Conservation (phyloP, 257 asterid species). For the Scutellaria minor region DNA sequence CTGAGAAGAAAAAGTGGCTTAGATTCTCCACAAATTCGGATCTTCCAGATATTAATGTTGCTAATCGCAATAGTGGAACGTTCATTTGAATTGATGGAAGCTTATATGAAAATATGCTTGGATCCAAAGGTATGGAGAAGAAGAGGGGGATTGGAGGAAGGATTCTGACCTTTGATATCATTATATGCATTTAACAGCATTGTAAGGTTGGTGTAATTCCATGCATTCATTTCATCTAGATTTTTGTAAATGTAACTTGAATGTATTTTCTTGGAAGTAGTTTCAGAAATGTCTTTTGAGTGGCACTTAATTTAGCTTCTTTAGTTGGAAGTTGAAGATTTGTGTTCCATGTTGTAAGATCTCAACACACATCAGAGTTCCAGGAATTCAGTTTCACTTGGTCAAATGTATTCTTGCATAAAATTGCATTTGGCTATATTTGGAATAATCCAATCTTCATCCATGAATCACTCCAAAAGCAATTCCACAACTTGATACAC, state of each 20-base stretch:
- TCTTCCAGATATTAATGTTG: slow-evolving; percentile 54
- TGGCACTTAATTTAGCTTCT: not conserved
- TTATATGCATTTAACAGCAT: no score
- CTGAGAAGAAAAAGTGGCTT: slow-evolving; percentile 63
- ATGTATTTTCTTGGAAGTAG: not conserved
- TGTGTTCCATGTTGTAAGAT: not conserved
- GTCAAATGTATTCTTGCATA: no score
- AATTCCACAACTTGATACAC: no score
- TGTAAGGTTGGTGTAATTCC: not conserved
- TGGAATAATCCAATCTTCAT: no score
- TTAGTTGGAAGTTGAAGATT: not conserved
- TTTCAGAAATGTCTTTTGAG: not conserved
- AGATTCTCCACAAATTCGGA: slow-evolving; percentile 52
- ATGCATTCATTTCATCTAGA: not conserved
- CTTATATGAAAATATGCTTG: not conserved
- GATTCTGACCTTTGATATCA: not conserved
- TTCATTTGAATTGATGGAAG: slow-evolving; percentile 15
- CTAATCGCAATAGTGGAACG: slow-evolving; percentile 29
- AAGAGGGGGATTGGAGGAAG: not conserved
- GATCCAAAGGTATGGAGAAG: not conserved
- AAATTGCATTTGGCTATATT: no score
- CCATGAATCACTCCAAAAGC: no score
- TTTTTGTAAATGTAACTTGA: not conserved
- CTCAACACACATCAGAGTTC: no score
- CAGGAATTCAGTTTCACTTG: no score